Conservation (phyloP, 2,329 filamentous ascomycete species). For the Cytospora piceicola region DNA sequence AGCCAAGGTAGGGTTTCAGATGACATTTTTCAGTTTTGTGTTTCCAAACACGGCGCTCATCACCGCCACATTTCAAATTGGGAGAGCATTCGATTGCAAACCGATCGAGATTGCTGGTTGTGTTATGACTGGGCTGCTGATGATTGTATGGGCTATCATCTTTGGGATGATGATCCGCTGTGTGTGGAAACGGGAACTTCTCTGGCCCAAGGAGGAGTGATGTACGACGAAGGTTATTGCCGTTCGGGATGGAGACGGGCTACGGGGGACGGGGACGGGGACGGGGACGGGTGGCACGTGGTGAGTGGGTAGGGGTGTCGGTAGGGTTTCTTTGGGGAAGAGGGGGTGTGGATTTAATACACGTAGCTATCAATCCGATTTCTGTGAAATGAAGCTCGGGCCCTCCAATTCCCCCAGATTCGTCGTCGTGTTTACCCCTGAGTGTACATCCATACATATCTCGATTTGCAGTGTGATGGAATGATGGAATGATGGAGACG, state of each 20-base stretch:
- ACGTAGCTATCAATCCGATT: neutral
- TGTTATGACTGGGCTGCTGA: slow-evolving; percentile 66
- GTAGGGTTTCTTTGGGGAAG: neutral
- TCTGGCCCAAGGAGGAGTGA: slow-evolving; percentile 30
- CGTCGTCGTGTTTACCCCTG: neutral
- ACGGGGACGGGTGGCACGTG: neutral
- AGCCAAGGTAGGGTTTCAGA: slow-evolving; percentile 68
- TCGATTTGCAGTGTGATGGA: neutral
- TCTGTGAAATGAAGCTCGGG: neutral
- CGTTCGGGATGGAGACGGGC: neutral
- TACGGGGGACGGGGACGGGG: too few species aligned
- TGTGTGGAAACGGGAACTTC: slow-evolving; percentile 66
- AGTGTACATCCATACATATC: neutral
- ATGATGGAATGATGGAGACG: neutral
- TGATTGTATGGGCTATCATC: slow-evolving; percentile 71
- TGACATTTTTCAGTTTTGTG: slow-evolving; percentile 85
- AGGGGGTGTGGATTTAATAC: neutral
- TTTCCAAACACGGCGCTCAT: slow-evolving; percentile 77
- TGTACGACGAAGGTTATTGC: neutral
- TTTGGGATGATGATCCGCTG: slow-evolving; percentile 72
- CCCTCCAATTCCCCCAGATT: neutral
- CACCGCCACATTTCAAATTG: slow-evolving; percentile 76
- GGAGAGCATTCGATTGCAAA: slow-evolving; percentile 60
- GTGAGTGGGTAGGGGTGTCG: neutral
- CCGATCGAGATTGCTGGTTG: slow-evolving; percentile 70